phyloP scores from a whole-genome alignment of 163 green algal genomes.

The Chloromonas sp. region DNA sequence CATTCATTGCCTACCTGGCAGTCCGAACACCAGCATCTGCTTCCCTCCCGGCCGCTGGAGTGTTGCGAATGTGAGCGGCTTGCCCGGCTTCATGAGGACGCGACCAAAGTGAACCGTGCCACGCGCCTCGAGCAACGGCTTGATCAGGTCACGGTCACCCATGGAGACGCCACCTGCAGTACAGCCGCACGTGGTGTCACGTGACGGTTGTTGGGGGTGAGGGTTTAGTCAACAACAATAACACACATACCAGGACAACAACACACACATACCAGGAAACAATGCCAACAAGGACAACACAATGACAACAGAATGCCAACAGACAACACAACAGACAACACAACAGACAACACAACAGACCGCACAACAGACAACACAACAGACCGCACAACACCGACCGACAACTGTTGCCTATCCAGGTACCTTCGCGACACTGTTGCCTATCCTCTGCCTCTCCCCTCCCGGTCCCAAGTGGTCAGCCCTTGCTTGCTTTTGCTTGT shows the following conservation, averaged over 20 bases:
- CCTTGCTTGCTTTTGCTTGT: too few species aligned
- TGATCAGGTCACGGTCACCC: constrained; percentile 92
- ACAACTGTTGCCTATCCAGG: too few species aligned
- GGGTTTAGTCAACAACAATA: neutral
- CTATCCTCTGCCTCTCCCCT: too few species aligned
- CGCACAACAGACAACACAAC: too few species aligned
- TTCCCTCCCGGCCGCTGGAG: constrained; percentile 36
- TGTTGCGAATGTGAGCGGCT: constrained; percentile 95
- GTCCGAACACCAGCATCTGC: constrained; percentile 77
- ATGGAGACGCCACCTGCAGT: constrained; percentile 91
- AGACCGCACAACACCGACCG: too few species aligned
- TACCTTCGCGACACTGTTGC: too few species aligned
- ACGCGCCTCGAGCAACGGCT: constrained; percentile 79
- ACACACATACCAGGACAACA: neutral
- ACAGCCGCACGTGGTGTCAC: neutral
- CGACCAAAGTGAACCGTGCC: constrained; percentile 90
- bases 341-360: too few species aligned
- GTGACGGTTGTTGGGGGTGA: neutral
- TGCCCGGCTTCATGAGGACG: constrained; percentile 95
- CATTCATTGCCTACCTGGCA: constrained; percentile 48
- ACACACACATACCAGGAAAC: neutral
- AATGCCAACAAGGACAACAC: neutral
- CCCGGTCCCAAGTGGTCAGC: too few species aligned
- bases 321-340: too few species aligned
- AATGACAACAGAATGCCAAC: too few species aligned